Evolutionary conservation across 495 filamentous ascomycete genomes (phyloP).

Genomic region (Xylaria acuta): DNA sequence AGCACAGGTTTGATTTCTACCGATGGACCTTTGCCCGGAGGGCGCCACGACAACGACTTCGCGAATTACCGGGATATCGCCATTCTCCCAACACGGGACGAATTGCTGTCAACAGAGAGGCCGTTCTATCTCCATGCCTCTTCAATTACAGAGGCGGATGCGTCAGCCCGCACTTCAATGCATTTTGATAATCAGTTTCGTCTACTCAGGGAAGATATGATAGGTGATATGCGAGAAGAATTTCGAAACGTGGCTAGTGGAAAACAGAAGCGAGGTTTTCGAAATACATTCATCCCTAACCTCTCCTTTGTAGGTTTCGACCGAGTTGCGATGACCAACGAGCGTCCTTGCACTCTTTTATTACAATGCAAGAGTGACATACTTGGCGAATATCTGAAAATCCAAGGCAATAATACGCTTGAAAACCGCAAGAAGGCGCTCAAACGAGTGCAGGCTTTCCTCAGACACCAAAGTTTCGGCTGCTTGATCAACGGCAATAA

Average conservation of each 20-base stretch:
- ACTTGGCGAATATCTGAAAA: slow-evolving; percentile 28
- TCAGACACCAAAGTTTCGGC: slow-evolving; percentile 67
- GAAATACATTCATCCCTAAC: slow-evolving; percentile 33
- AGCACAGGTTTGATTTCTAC: neutral
- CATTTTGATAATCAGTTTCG: slow-evolving; percentile 84
- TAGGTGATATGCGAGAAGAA: slow-evolving; percentile 69
- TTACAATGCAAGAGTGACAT: slow-evolving; percentile 51
- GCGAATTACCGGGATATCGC: slow-evolving; percentile 64
- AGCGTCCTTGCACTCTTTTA: slow-evolving; percentile 49
- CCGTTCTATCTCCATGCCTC: slow-evolving; percentile 65
- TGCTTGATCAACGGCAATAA: slow-evolving; percentile 60
- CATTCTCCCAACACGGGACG: slow-evolving; percentile 72
- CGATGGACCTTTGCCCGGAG: slow-evolving; percentile 54
- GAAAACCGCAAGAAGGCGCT: slow-evolving; percentile 54
- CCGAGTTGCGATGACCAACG: slow-evolving; percentile 35
- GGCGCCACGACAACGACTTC: slow-evolving; percentile 81
- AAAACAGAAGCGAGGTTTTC: slow-evolving; percentile 44
- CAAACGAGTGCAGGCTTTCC: slow-evolving; percentile 52
- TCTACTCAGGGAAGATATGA: slow-evolving; percentile 76
- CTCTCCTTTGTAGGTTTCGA: slow-evolving; percentile 35
- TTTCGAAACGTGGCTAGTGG: slow-evolving; percentile 50
- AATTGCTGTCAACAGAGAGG: slow-evolving; percentile 62
- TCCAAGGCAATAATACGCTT: slow-evolving; percentile 36
- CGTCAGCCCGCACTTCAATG: slow-evolving; percentile 49
- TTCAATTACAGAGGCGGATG: slow-evolving; percentile 42